Evolutionary conservation across 257 asterid species (phyloP).

Genomic region (Perilla frutescens): DNA sequence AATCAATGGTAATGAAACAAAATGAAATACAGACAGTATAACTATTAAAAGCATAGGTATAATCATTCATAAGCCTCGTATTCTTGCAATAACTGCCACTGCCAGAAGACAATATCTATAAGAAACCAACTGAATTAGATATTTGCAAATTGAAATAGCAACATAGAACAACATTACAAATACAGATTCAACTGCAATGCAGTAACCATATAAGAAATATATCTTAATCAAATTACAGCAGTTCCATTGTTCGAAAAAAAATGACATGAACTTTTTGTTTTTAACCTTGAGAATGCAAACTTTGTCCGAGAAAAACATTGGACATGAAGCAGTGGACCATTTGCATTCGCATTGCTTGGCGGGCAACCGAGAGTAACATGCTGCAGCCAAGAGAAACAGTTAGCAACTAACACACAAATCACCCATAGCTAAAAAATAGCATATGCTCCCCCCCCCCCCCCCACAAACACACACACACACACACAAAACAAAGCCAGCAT

Average conservation of each 20-base stretch:
- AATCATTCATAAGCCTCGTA: conserved; percentile 10
- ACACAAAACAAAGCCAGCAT: too few species aligned
- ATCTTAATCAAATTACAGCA: conserved; percentile 2
- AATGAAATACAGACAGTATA: not conserved
- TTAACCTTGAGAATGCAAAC: conserved; percentile 42
- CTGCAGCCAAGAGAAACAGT: conserved; percentile 32
- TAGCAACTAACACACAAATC: conserved; percentile 11
- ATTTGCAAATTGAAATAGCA: conserved; percentile 7
- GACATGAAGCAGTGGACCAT: conserved; percentile 21
- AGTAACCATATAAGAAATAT: conserved; percentile 5
- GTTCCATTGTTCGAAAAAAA: conserved; percentile 4
- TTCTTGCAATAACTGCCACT: conserved; percentile 5
- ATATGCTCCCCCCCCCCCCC: too few species aligned
- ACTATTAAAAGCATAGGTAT: not conserved
- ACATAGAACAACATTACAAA: not conserved
- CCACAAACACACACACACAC: too few species aligned
- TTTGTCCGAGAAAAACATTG: conserved; percentile 21
- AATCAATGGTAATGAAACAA: conserved; percentile 25
- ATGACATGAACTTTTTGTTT: not conserved
- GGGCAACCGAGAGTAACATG: conserved; percentile 28
- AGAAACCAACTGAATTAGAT: not conserved
- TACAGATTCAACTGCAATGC: conserved; percentile 8
- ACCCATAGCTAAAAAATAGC: not conserved
- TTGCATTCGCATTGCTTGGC: conserved; percentile 31
- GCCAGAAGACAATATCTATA: not conserved